phyloP scores from a whole-genome alignment of 768 basidiomycete genomes.

The Termitomyces sp. region DNA sequence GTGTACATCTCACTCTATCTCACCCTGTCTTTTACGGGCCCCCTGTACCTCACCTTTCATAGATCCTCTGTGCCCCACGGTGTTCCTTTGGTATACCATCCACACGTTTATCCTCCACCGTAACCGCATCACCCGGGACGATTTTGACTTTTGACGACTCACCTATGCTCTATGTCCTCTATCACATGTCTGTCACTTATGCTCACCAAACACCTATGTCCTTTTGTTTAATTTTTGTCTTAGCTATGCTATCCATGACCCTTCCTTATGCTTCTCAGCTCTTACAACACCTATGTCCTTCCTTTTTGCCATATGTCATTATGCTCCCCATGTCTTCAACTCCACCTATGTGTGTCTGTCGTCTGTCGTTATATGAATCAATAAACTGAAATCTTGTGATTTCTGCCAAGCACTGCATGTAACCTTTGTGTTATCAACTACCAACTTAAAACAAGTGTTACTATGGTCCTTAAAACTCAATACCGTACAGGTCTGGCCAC shows the following conservation, averaged over 20 bases:
- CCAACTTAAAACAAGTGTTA: not conserved
- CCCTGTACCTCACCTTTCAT: not conserved
- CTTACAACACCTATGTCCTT: not conserved
- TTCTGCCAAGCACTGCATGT: not conserved
- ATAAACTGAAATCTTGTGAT: not conserved
- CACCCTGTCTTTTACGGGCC: not conserved
- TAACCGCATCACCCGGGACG: not conserved
- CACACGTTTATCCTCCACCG: not conserved
- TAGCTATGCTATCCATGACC: not conserved
- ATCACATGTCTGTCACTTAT: not conserved
- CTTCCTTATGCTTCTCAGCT: not conserved
- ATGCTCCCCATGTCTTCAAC: not conserved
- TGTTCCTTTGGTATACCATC: not conserved
- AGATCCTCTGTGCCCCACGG: not conserved
- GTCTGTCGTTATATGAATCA: not conserved
- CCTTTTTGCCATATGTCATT: not conserved
- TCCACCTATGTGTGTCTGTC: not conserved
- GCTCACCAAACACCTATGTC: not conserved
- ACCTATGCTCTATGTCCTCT: not conserved
- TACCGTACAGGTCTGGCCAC: no score
- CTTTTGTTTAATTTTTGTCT: not conserved
- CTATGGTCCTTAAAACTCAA: no score
- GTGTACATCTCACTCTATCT: not conserved
- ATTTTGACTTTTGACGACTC: not conserved
- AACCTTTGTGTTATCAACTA: not conserved